Evolutionary conservation across 805 yeast genomes (phyloP).

Genomic region (Candida ulmi): DNA sequence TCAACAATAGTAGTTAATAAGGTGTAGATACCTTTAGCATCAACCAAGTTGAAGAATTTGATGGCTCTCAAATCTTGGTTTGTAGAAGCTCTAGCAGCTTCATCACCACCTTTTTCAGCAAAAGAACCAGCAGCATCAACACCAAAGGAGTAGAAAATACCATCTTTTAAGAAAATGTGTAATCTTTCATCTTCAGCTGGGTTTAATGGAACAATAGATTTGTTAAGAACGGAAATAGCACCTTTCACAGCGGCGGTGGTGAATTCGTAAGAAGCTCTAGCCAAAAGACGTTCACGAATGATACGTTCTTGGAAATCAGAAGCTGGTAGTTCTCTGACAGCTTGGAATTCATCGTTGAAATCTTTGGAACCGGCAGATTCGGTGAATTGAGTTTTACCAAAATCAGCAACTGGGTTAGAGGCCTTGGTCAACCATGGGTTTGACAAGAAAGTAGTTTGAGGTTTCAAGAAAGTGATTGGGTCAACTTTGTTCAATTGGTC

Average conservation of each 20-base stretch:
- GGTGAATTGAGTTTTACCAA: slow-evolving; percentile 23
- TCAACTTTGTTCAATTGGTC: slow-evolving; percentile 35
- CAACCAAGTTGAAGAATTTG: slow-evolving; percentile 60
- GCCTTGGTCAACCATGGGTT: slow-evolving; percentile 65
- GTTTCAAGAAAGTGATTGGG: slow-evolving; percentile 53
- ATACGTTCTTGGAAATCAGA: slow-evolving; percentile 58
- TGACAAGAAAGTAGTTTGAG: slow-evolving; percentile 54
- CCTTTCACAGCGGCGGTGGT: slow-evolving; percentile 71
- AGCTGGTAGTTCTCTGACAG: slow-evolving; percentile 66
- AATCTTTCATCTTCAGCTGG: slow-evolving; percentile 61
- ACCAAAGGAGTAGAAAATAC: slow-evolving; percentile 82
- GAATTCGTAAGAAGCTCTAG: slow-evolving; percentile 71
- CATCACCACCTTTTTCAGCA: slow-evolving; percentile 67
- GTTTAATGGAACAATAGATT: slow-evolving; percentile 72
- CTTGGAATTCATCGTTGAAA: slow-evolving; percentile 90
- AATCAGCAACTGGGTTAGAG: slow-evolving; percentile 19
- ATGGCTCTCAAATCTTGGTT: slow-evolving; percentile 76
- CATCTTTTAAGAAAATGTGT: slow-evolving; percentile 71
- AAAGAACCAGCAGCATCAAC: slow-evolving; percentile 64
- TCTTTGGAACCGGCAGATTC: slow-evolving; percentile 45
- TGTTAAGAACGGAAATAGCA: slow-evolving; percentile 69
- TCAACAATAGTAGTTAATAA: slow-evolving; percentile 84
- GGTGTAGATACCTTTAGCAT: slow-evolving; percentile 57
- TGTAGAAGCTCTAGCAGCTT: slow-evolving; percentile 77
- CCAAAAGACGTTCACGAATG: slow-evolving; percentile 67